Conservation (phyloP, 352 stramenopile species). For the Phytophthora pluvialis region DNA sequence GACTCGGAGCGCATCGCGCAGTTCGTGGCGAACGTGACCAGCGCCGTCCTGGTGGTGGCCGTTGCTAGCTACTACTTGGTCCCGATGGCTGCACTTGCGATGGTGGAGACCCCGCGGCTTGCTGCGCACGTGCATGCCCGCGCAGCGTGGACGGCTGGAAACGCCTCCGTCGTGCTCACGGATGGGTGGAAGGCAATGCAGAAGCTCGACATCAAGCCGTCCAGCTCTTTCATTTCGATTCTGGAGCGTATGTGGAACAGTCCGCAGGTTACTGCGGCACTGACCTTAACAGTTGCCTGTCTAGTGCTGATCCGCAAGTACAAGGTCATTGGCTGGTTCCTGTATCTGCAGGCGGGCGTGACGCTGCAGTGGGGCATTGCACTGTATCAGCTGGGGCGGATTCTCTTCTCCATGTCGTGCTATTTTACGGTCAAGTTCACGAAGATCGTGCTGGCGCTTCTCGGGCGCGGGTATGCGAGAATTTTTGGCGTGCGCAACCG, state of each 20-base stretch:
- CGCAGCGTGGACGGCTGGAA: constrained; percentile 29
- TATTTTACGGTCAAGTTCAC: constrained; percentile 64
- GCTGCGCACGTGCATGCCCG: constrained; percentile 28
- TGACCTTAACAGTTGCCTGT: constrained; percentile 30
- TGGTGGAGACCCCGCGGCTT: constrained; percentile 47
- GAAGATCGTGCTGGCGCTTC: constrained; percentile 45
- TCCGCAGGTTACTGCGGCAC: constrained; percentile 47
- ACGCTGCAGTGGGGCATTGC: constrained; percentile 73
- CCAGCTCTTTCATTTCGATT: constrained; percentile 36
- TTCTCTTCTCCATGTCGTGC: constrained; percentile 58
- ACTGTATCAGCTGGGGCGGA: constrained; percentile 69
- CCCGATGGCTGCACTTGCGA: constrained; percentile 36
- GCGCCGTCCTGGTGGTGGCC: constrained; percentile 57
- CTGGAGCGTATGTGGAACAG: constrained; percentile 39
- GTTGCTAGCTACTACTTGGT: constrained; percentile 56
- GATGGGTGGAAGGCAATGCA: constrained; percentile 40
- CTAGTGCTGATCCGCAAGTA: constrained; percentile 58
- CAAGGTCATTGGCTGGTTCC: constrained; percentile 69
- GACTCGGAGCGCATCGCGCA: constrained; percentile 69
- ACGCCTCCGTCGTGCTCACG: constrained; percentile 31
- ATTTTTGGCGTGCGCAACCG: constrained; percentile 56
- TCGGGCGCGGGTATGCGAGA: constrained; percentile 38
- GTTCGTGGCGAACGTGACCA: constrained; percentile 70
- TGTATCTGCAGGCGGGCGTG: constrained; percentile 58
- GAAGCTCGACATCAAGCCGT: constrained; percentile 30